A percentile compares a stretch with the other conserved stretches of the same genome.
Evolutionary conservation across 176 grass and related monocot species (phyloP).

Genomic region (Aegilops longissima): DNA sequence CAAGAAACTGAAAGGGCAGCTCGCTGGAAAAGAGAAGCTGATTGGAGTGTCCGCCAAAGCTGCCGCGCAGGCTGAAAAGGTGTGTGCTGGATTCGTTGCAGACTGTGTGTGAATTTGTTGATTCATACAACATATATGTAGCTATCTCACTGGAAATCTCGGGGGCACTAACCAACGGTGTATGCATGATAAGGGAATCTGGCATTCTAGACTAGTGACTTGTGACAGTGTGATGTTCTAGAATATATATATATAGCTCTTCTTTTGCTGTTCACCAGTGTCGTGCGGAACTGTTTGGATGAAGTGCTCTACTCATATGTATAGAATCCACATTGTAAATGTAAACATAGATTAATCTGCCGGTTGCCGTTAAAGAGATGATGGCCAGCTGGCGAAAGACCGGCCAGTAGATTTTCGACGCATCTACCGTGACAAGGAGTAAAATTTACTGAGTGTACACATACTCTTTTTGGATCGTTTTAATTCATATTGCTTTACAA

Average conservation of each 20-base stretch:
- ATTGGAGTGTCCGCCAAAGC: slow-evolving; percentile 72
- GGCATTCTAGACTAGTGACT: background rate
- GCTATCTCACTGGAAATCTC: background rate
- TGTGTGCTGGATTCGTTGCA: background rate
- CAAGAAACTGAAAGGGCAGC: slow-evolving; percentile 80
- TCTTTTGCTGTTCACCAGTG: background rate
- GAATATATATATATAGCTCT: background rate
- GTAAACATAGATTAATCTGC: background rate
- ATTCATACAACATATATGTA: background rate
- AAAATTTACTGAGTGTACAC: background rate
- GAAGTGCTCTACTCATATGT: background rate
- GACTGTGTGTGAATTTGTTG: background rate
- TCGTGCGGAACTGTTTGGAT: background rate
- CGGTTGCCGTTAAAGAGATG: background rate
- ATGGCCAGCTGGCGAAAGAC: background rate
- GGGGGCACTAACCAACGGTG: background rate
- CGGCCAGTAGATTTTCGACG: background rate
- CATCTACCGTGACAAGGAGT: background rate
- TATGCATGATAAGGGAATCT: background rate
- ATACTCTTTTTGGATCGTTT: background rate
- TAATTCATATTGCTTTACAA: background rate
- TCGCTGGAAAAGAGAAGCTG: slow-evolving; percentile 68
- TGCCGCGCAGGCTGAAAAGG: slow-evolving; percentile 77
- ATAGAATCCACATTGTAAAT: background rate
- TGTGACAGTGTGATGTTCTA: background rate